A percentile compares a stretch with the other conserved stretches of the same genome.
Evolutionary conservation across 2,329 filamentous ascomycete genomes (phyloP).

Genomic region (Paraphoma sp.): DNA sequence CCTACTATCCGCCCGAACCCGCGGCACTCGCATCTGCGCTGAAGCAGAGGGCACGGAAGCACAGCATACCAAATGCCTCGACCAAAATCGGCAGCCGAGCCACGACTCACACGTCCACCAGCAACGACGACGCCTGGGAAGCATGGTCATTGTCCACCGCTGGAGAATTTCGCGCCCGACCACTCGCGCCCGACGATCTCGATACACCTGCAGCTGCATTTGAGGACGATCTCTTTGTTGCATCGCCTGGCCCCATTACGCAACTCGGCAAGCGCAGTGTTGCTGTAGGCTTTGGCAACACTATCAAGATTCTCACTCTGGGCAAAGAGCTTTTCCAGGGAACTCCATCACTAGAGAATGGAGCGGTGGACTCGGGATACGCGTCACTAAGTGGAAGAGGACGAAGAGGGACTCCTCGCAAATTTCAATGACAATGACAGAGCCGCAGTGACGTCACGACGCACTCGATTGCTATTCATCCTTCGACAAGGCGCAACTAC

Average conservation of each 20-base stretch:
- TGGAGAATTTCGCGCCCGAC: constrained; percentile 53
- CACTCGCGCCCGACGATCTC: constrained; percentile 36
- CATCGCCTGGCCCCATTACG: constrained; percentile 69
- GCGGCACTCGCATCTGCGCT: constrained; percentile 29
- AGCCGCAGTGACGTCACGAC: background rate
- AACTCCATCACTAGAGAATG: constrained; percentile 11
- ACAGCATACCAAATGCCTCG: constrained; percentile 11
- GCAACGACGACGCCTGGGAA: constrained; percentile 56
- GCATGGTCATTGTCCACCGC: constrained; percentile 59
- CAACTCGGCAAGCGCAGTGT: constrained; percentile 69
- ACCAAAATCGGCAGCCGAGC: constrained; percentile 10
- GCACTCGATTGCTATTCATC: background rate
- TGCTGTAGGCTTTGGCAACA: constrained; percentile 74
- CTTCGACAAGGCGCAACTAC: background rate
- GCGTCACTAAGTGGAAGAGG: constrained; percentile 16
- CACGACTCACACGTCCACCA: constrained; percentile 4
- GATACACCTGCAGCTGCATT: constrained; percentile 18
- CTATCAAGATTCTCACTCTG: constrained; percentile 73
- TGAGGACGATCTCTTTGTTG: constrained; percentile 66
- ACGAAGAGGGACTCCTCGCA: constrained; percentile 17
- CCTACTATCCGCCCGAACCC: constrained; percentile 16
- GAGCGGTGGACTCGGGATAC: constrained; percentile 13
- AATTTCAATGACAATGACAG: constrained; percentile 14
- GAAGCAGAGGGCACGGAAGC: constrained; percentile 34
- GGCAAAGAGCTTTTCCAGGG: constrained; percentile 69